A percentile compares a stretch with the other conserved stretches of the same genome.
phyloP scores from a whole-genome alignment of 108 stramenopile genomes.

The Fistulifera pelliculosa region DNA sequence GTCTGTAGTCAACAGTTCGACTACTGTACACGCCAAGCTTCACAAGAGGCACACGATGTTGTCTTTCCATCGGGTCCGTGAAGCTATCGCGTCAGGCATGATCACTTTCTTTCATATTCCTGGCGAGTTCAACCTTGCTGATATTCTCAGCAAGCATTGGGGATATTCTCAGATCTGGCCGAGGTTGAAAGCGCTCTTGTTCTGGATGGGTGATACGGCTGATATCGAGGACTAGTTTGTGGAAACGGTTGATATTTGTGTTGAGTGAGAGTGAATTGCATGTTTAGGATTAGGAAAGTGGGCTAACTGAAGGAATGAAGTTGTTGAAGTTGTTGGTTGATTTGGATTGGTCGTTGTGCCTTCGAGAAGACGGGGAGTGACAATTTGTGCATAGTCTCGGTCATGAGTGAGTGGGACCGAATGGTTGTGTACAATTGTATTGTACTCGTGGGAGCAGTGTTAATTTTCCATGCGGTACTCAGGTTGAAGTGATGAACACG shows the following conservation, averaged over 20 bases:
- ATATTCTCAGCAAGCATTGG: conserved; percentile 15
- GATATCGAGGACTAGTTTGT: background rate
- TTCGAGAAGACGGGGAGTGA: no score
- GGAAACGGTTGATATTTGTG: background rate
- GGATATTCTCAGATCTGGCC: conserved; percentile 2
- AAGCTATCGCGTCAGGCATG: conserved; percentile 12
- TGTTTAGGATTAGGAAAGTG: no score
- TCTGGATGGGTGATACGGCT: conserved; percentile 5
- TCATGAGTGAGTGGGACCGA: no score
- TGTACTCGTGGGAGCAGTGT: no score
- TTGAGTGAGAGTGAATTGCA: no score
- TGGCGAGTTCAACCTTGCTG: conserved; percentile 10
- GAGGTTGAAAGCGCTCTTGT: background rate
- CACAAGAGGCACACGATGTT: conserved; percentile 16
- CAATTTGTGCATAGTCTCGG: no score
- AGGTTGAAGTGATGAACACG: no score
- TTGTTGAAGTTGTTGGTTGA: no score
- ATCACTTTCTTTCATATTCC: conserved; percentile 1
- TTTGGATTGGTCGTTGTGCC: no score
- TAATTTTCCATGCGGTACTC: no score
- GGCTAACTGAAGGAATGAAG: no score
- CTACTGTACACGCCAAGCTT: conserved; percentile 5
- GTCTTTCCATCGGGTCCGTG: conserved; percentile 15
- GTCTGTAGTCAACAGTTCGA: conserved; percentile 20
- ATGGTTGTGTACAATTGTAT: no score